Conservation (phyloP, 306 rosid genomes). For the Quercus gilva region DNA sequence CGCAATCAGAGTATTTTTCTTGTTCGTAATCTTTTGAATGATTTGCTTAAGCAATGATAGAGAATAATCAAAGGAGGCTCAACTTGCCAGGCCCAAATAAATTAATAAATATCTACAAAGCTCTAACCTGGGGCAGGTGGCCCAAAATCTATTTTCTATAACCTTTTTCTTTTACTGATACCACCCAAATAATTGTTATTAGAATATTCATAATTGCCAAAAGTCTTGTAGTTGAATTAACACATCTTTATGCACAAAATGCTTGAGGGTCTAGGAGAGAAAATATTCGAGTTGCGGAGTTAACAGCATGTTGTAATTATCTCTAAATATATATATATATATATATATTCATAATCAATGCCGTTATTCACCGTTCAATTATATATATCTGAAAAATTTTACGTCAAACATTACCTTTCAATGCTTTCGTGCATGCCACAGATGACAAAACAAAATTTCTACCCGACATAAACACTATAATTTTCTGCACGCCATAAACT, state of each 20-base stretch:
- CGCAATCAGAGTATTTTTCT: slow-evolving; percentile 37
- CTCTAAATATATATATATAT: too few relatives aligned
- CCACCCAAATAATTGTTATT: neutral
- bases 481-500: neutral
- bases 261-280: too few relatives aligned
- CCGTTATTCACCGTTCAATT: neutral
- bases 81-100: neutral
- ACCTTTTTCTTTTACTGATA: too few relatives aligned
- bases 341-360: neutral
- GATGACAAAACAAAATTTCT: neutral
- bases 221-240: too few relatives aligned
- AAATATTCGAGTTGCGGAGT: too few relatives aligned
- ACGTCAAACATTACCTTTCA: neutral
- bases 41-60: slow-evolving; percentile 22
- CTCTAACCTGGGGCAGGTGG: too few relatives aligned
- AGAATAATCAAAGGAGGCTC: slow-evolving; percentile 21
- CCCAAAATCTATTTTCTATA: too few relatives aligned
- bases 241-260: too few relatives aligned
- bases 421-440: too few relatives aligned
- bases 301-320: too few relatives aligned
- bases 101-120: neutral
- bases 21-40: slow-evolving; percentile 39
- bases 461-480: neutral
- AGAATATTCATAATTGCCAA: neutral
- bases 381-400: neutral